Conservation (phyloP, 768 basidiomycete species). For the Astraeus odoratus region DNA sequence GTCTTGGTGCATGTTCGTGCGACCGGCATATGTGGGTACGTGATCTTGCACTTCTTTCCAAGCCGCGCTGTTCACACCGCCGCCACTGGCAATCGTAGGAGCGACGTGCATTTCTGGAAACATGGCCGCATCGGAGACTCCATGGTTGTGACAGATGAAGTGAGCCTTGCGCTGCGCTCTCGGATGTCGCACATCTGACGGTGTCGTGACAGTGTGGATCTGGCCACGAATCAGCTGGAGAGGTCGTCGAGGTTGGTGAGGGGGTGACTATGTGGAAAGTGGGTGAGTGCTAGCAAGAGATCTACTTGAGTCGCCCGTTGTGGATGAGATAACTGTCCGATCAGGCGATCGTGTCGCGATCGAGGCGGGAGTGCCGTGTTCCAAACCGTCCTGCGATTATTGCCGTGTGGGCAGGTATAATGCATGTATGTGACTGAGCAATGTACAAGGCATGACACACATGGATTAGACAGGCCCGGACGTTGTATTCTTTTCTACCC, state of each 20-base stretch:
- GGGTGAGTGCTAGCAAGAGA: constrained; percentile 35
- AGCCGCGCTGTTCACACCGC: neutral
- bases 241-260: constrained; percentile 56
- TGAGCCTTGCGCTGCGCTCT: constrained; percentile 14
- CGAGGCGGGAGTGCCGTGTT: constrained; percentile 65
- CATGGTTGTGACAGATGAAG: constrained; percentile 66
- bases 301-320: neutral
- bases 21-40: constrained; percentile 65
- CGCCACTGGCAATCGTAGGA: constrained; percentile 33
- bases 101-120: constrained; percentile 70
- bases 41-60: neutral
- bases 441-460: neutral
- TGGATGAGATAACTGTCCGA: constrained; percentile 3
- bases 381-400: constrained; percentile 50
- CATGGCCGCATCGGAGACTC: constrained; percentile 63
- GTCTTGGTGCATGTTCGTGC: constrained; percentile 61
- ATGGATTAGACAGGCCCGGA: constrained; percentile 29
- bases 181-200: neutral
- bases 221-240: constrained; percentile 66
- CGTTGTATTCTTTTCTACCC: constrained; percentile 64
- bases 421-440: constrained; percentile 35
- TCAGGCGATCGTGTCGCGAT: constrained; percentile 62
- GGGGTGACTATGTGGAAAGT: constrained; percentile 61
- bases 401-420: constrained; percentile 64
- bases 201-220: constrained; percentile 45